phyloP scores from a whole-genome alignment of 139 green algal genomes.

The Limnomonas spitsbergensis region DNA sequence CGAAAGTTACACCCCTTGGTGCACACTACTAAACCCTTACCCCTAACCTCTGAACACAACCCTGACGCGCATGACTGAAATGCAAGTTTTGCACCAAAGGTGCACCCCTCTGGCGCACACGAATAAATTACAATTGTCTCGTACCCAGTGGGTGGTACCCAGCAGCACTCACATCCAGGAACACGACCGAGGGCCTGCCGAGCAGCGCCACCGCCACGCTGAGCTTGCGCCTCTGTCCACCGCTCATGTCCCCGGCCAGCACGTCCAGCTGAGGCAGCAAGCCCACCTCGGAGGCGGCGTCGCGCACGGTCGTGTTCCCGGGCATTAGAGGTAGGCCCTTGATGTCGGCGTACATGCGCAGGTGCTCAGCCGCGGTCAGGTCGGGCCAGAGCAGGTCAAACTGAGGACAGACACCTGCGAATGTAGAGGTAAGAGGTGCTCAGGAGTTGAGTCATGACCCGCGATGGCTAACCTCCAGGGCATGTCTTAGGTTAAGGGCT shows the following conservation, averaged over 20 bases:
- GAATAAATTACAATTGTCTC: no score
- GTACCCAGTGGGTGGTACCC: no score
- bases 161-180: constrained; percentile 63
- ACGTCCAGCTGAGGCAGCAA: not conserved
- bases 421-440: constrained; percentile 26
- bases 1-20: no score
- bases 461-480: not conserved
- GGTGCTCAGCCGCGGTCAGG: constrained; percentile 78
- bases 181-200: constrained; percentile 58
- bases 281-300: constrained; percentile 47
- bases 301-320: not conserved
- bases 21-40: no score
- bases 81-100: no score
- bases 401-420: constrained; percentile 73
- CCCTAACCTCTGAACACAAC: no score
- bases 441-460: not conserved
- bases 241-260: constrained; percentile 55
- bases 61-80: no score
- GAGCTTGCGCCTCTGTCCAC: constrained; percentile 76
- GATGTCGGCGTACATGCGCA: constrained; percentile 71
- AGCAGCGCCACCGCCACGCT: constrained; percentile 77
- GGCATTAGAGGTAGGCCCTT: constrained; percentile 43
- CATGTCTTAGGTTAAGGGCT: not conserved
- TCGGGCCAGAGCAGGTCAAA: constrained; percentile 86
- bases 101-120: no score